These are phyloP conservation scores for Penicillium manginii DNA, from an alignment of 495 filamentous ascomycete species.

Conservation along the genomic window DNA sequence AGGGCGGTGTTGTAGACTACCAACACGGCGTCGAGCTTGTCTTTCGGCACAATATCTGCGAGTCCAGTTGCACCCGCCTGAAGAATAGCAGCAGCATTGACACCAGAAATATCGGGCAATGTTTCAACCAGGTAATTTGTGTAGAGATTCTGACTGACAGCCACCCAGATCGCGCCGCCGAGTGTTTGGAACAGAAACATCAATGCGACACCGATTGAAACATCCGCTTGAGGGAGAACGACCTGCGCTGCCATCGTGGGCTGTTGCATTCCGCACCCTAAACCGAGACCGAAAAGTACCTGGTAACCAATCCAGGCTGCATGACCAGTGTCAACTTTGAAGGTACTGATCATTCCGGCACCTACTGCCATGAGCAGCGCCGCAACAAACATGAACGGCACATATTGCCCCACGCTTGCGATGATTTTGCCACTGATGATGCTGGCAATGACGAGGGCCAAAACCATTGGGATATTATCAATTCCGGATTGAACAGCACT, in stretches of 20 bases:
- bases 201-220: slow-evolving; percentile 63
- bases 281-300: slow-evolving; percentile 69
- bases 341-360: slow-evolving; percentile 65
- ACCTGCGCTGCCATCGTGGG: slow-evolving; percentile 66
- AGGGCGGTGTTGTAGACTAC: slow-evolving; percentile 62
- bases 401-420: slow-evolving; percentile 66
- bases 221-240: slow-evolving; percentile 56
- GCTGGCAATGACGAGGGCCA: slow-evolving; percentile 46
- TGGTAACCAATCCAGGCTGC: slow-evolving; percentile 71
- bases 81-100: slow-evolving; percentile 41
- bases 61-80: slow-evolving; percentile 23
- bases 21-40: slow-evolving; percentile 46
- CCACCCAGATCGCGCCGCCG: slow-evolving; percentile 66
- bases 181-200: slow-evolving; percentile 71
- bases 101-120: slow-evolving; percentile 44
- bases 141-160: slow-evolving; percentile 62
- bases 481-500: slow-evolving; percentile 41
- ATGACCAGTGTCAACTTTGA: slow-evolving; percentile 52
- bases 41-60: slow-evolving; percentile 39
- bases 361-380: slow-evolving; percentile 60
- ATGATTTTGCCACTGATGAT: slow-evolving; percentile 56
- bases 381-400: slow-evolving; percentile 59
- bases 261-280: slow-evolving; percentile 76
- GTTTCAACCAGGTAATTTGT: slow-evolving; percentile 52
- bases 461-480: slow-evolving; percentile 46